Percentiles rank a stretch among this genome's conserved stretches.
Conservation (phyloP, 768 basidiomycete genomes). For the Pisolithus marmoratus region DNA sequence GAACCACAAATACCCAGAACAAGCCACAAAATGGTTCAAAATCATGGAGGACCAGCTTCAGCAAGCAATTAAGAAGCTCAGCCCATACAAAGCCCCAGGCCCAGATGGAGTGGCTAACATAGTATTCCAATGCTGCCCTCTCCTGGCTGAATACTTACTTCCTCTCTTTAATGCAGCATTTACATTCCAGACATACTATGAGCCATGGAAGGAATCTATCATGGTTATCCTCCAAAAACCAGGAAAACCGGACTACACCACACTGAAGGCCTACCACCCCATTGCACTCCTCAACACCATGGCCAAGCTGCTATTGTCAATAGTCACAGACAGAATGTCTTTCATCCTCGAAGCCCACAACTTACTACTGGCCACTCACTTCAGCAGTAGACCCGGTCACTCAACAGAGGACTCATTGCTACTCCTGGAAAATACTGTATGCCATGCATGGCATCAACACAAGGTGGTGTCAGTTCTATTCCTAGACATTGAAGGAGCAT, state of each 20-base stretch:
- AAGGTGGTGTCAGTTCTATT: constrained; percentile 34
- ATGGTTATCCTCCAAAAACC: constrained; percentile 16
- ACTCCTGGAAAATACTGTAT: constrained; percentile 28
- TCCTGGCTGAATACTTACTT: too few relatives aligned
- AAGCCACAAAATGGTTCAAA: background rate
- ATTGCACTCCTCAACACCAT: constrained; percentile 31
- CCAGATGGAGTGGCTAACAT: constrained; percentile 26
- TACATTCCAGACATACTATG: too few relatives aligned
- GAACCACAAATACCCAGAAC: constrained; percentile 2
- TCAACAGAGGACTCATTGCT: constrained; percentile 33
- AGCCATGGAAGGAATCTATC: too few relatives aligned
- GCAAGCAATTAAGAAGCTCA: constrained; percentile 3
- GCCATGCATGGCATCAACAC: constrained; percentile 30
- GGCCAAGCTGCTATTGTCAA: too few relatives aligned
- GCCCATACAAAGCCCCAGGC: constrained; percentile 16
- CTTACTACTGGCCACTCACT: constrained; percentile 32
- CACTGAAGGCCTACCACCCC: constrained; percentile 30
- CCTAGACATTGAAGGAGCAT: constrained; percentile 40
- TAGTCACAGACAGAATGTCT: too few relatives aligned
- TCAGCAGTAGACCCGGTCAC: constrained; percentile 34
- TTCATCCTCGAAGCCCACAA: too few relatives aligned
- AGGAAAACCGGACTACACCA: constrained; percentile 27
- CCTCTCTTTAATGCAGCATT: too few relatives aligned
- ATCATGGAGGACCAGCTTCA: constrained; percentile 10
- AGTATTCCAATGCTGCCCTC: constrained; percentile 18